Base-by-base conservation (phyloP, 208 protist genomes). In the Crithidia thermophila region DNA sequence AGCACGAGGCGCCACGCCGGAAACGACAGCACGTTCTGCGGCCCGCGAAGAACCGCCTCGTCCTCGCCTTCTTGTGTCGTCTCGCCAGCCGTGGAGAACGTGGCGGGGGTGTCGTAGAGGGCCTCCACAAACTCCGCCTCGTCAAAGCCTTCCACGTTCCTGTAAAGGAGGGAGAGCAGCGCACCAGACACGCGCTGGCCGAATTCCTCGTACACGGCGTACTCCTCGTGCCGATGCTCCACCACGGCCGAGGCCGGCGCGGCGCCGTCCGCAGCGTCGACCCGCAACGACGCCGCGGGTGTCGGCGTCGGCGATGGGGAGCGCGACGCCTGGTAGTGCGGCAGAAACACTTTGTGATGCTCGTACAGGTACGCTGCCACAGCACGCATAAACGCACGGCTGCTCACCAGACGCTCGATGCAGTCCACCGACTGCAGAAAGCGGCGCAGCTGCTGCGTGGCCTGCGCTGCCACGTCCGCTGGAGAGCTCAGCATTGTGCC, bases 51-150 rank as follows among this genome's bases (percentile, higher is more conserved):
- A 23, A 47, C 21, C 1, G 36, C 49, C 2, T 7, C 23, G n/a
- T 3, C 34, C 13, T 10, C 46, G 46, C 47, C 25, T 53, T 67
- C 31, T 27, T 46, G 10, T 25, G 30, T 0, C 27, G 3, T 9
- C 42, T 40, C 49, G 6, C 18, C 65, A 30, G 28, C 50, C 36
- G 46, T 69, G 23, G 49, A 47, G 23, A 58, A 60, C 28, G 72
- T 39, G 6, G 81, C 75, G 18, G 86, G 86, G 0, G 83, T 82
- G 47, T 90, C 84, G 67, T 85, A 92, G 20, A 96, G 79, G 25
- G 72, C 59, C 64, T 90, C 76, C 11, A 90, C 78, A 72, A 94
- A 96, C 51, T 94, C 86, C 7, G 75, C 73, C 70, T 91, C 86
- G 60, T 88, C 83, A 49, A 96, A 94, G 36, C 66, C 78, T 3